Evolutionary conservation across 2,329 filamentous ascomycete species (phyloP).

Genomic region (Corinectria fuckeliana): DNA sequence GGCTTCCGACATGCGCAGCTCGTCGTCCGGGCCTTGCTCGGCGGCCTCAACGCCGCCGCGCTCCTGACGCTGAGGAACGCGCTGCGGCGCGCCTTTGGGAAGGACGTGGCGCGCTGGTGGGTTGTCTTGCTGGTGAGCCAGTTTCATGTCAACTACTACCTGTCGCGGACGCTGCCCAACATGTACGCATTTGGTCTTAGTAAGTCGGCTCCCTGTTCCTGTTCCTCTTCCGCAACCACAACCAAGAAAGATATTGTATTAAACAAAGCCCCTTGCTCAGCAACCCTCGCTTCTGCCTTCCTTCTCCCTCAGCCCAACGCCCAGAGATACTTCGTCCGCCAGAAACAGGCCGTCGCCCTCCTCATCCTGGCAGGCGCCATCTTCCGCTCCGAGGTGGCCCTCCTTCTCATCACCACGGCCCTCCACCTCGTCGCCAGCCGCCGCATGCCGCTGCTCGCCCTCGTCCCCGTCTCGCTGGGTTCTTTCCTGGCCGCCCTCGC

Average conservation of each 20-base stretch:
- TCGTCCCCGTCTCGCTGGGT: constrained; percentile 70
- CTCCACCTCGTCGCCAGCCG: constrained; percentile 66
- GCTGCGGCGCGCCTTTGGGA: constrained; percentile 72
- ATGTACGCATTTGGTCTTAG: constrained; percentile 93
- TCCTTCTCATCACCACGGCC: constrained; percentile 75
- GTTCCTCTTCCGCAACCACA: not conserved
- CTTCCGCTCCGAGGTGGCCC: constrained; percentile 87
- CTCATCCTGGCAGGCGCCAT: constrained; percentile 82
- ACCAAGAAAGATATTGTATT: not conserved
- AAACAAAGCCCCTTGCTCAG: constrained; percentile 49
- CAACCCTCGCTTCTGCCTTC: constrained; percentile 67
- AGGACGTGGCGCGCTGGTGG: constrained; percentile 77
- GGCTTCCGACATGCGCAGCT: constrained; percentile 63
- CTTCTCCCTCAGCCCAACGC: constrained; percentile 46
- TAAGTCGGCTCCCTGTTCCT: constrained; percentile 54
- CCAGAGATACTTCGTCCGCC: constrained; percentile 48
- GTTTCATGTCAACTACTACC: constrained; percentile 94
- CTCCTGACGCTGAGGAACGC: constrained; percentile 70
- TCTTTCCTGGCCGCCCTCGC: constrained; percentile 71
- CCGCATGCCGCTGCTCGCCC: constrained; percentile 58
- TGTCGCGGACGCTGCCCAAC: constrained; percentile 89
- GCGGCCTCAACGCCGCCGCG: constrained; percentile 73
- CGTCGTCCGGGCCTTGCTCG: constrained; percentile 77
- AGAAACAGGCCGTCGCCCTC: constrained; percentile 72
- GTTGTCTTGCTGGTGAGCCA: constrained; percentile 78